These are phyloP conservation scores for Bonia amplexicaulis DNA, from an alignment of 176 grass and related monocot genomes.

Conservation along the genomic window DNA sequence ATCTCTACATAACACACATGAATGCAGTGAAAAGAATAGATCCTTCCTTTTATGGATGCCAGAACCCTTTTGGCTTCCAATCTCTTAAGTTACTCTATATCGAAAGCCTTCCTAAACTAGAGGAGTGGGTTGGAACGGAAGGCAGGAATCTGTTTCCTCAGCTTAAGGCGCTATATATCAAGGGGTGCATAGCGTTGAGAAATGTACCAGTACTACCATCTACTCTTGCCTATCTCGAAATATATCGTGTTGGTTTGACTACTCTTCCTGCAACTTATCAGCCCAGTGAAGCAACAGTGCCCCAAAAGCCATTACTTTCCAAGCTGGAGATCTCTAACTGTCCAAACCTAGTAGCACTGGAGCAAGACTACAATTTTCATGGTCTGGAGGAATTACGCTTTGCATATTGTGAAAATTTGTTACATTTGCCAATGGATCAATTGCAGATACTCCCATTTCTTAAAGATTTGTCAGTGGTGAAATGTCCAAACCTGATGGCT, in stretches of 20 bases:
- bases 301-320: not conserved
- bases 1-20: conserved; percentile 22
- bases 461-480: not conserved
- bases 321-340: not conserved
- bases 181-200: not conserved
- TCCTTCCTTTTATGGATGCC: not conserved
- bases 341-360: conserved; percentile 19
- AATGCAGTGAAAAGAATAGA: conserved; percentile 15
- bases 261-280: conserved; percentile 21
- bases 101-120: not conserved
- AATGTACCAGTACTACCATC: conserved; percentile 8
- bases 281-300: not conserved
- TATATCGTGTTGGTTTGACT: not conserved
- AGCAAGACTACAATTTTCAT: not conserved
- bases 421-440: not conserved
- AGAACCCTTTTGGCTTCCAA: not conserved
- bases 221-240: not conserved
- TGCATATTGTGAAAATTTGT: conserved; percentile 1
- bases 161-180: not conserved
- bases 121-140: conserved; percentile 24
- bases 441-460: not conserved
- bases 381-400: not conserved
- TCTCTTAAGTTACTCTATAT: conserved; percentile 13
- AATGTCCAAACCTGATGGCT: conserved; percentile 10
- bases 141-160: conserved; percentile 5